Evolutionary conservation across 2,329 filamentous ascomycete genomes (phyloP), one percentile per base, ranked within the genome.

Genomic region (Microsporum audouinii): DNA sequence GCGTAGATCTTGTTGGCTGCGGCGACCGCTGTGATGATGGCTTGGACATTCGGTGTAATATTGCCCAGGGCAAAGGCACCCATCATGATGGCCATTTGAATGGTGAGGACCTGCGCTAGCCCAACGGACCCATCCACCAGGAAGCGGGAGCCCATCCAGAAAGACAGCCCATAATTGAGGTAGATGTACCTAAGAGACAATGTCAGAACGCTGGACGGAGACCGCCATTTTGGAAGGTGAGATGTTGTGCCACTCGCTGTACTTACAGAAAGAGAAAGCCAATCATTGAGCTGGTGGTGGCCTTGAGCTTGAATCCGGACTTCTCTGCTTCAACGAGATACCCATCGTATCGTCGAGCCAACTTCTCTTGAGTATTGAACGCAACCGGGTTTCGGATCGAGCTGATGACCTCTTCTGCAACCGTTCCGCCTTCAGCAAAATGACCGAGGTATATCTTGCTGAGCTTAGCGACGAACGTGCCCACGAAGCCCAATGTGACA

Each of bases 1-100:
- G 84, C 88, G 77, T 85, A 92, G 64, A 95, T 91, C 77, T 94
- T 94, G 61, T 82, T 82, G 3, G 88, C 88, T 1, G 89, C 89
- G 27, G 87, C 87, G 2, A 89, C 74, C 39, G 83, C 86, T 5
- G 84, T 87, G 1, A 84, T 86, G 67, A 94, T 91, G 33, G 89
- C 86, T 71, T 90, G 87, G 2, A 86, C 72, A 66, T 92, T 88
- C 1, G 89, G 88, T 0, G 86, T 85, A 23, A 91, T 83, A 65
- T 89, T 90, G 51, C 88, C 88, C 7, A 95, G 77, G 53, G 88
- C 87, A 72, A 94, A 91, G 7, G 89, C 87, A 60, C 89, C 90
- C 63, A 94, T 89, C 81, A 94, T 89, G 67, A 91, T 83, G 27
- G 88, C 81, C 82, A 95, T 84, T 73, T 91, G 79, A 65, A 91